These are phyloP conservation scores for Claviceps pusilla DNA, from an alignment of 2,329 filamentous ascomycete genomes.

Conservation along the genomic window DNA sequence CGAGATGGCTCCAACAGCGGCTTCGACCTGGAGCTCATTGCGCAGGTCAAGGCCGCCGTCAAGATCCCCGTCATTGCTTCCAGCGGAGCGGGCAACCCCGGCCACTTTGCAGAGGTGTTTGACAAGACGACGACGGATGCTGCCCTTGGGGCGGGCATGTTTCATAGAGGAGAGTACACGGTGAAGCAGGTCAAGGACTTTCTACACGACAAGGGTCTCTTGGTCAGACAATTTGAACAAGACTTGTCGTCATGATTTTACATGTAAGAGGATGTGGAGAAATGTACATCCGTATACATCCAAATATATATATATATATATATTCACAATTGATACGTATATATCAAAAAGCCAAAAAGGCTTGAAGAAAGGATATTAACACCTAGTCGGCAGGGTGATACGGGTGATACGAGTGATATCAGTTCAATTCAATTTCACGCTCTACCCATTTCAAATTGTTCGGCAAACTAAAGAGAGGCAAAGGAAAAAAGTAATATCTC, in stretches of 20 bases:
- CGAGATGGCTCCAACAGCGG: slow-evolving; percentile 88
- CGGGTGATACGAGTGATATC: too few relatives aligned
- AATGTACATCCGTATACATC: too few relatives aligned
- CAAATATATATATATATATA: too few relatives aligned
- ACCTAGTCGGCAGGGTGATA: too few relatives aligned
- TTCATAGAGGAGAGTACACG: slow-evolving; percentile 89
- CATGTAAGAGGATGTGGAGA: too few relatives aligned
- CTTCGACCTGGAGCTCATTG: slow-evolving; percentile 84
- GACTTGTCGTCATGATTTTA: slow-evolving; percentile 18
- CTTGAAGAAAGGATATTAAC: too few relatives aligned
- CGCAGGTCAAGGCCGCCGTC: slow-evolving; percentile 72
- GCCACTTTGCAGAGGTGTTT: slow-evolving; percentile 86
- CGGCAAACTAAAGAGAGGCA: not conserved
- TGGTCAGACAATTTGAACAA: slow-evolving; percentile 67
- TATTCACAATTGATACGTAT: too few relatives aligned
- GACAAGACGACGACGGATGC: slow-evolving; percentile 74
- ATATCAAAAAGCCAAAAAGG: too few relatives aligned
- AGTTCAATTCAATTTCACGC: too few relatives aligned
- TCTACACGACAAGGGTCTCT: slow-evolving; percentile 52
- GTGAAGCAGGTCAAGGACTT: slow-evolving; percentile 87
- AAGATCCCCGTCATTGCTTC: slow-evolving; percentile 91
- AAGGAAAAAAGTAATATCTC: not conserved
- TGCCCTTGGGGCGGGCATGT: slow-evolving; percentile 91
- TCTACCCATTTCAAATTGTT: not conserved
- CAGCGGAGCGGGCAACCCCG: slow-evolving; percentile 76